A percentile compares a stretch with the other conserved stretches of the same genome.
phyloP scores from a whole-genome alignment of 179 eudicot genomes.

The Beta macrorhiza region DNA sequence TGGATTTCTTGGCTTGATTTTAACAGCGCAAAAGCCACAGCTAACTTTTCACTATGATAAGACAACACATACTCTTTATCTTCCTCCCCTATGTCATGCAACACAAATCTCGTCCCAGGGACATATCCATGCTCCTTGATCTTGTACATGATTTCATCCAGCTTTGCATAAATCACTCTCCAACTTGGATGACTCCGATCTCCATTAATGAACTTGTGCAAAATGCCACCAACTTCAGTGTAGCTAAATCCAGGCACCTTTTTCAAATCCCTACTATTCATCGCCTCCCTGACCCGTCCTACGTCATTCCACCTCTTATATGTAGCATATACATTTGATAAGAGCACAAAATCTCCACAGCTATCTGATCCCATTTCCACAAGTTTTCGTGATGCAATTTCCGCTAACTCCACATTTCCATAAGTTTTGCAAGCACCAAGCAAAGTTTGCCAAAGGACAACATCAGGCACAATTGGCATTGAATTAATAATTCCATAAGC shows the following conservation, averaged over 20 bases:
- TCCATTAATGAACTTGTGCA: conserved; percentile 64
- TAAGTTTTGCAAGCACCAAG: conserved; percentile 78
- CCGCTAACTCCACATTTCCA: conserved; percentile 67
- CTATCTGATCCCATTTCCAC: conserved; percentile 73
- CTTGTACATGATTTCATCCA: conserved; percentile 61
- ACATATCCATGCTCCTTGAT: conserved; percentile 63
- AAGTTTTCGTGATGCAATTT: conserved; percentile 63
- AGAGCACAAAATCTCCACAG: conserved; percentile 70
- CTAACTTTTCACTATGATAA: conserved; percentile 80
- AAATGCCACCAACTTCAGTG: conserved; percentile 56
- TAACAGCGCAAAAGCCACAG: conserved; percentile 79
- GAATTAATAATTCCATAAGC: conserved; percentile 59
- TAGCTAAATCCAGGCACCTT: conserved; percentile 87
- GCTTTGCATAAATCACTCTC: conserved; percentile 60
- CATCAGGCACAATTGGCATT: conserved; percentile 65
- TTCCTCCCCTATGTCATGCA: conserved; percentile 83
- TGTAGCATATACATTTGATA: conserved; percentile 74
- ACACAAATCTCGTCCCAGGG: conserved; percentile 64
- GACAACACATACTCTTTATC: conserved; percentile 73
- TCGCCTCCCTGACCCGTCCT: conserved; percentile 60
- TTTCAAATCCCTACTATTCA: conserved; percentile 57
- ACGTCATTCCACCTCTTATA: conserved; percentile 75
- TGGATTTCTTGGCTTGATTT: conserved; percentile 42
- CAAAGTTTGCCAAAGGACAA: conserved; percentile 79
- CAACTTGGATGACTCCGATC: conserved; percentile 56